Conservation (phyloP, 257 asterid genomes). For the Rehmannia glutinosa region DNA sequence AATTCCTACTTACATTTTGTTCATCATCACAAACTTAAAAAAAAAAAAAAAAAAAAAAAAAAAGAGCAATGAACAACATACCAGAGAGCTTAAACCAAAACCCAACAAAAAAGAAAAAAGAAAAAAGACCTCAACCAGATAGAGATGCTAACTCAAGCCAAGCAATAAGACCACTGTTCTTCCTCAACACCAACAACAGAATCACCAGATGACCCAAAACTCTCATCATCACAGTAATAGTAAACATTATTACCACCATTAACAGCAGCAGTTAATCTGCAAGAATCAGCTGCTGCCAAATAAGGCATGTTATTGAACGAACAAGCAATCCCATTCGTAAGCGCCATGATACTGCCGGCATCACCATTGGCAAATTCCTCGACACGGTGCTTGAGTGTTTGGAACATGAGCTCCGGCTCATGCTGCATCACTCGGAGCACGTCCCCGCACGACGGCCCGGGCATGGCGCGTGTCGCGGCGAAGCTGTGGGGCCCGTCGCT, state of each 20-base stretch:
- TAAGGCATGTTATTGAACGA: constrained; percentile 90
- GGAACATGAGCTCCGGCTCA: constrained; percentile 91
- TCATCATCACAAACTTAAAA: constrained; percentile 35
- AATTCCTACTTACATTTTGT: constrained; percentile 33
- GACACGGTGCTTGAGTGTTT: constrained; percentile 74
- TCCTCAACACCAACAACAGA: constrained; percentile 63
- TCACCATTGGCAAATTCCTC: constrained; percentile 51
- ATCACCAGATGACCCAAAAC: constrained; percentile 36
- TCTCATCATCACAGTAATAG: constrained; percentile 52
- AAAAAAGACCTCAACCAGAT: not conserved
- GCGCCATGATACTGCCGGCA: constrained; percentile 3
- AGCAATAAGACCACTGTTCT: constrained; percentile 79
- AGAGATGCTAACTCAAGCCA: constrained; percentile 43
- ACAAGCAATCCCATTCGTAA: constrained; percentile 49
- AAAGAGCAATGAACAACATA: constrained; percentile 38
- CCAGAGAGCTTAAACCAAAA: constrained; percentile 8
- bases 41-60: constrained; percentile 21
- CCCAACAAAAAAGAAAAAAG: not conserved
- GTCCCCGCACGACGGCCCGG: constrained; percentile 73
- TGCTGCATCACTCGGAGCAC: constrained; percentile 91
- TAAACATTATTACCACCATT: constrained; percentile 33
- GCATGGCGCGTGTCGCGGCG: constrained; percentile 67
- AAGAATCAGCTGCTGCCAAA: constrained; percentile 42
- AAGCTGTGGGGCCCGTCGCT: constrained; percentile 86
- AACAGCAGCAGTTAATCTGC: constrained; percentile 45